A percentile compares a stretch with the other conserved stretches of the same genome.
These are phyloP conservation scores for Ustilago lituana DNA, from an alignment of 1,284 basidiomycete genomes.

Conservation along the genomic window DNA sequence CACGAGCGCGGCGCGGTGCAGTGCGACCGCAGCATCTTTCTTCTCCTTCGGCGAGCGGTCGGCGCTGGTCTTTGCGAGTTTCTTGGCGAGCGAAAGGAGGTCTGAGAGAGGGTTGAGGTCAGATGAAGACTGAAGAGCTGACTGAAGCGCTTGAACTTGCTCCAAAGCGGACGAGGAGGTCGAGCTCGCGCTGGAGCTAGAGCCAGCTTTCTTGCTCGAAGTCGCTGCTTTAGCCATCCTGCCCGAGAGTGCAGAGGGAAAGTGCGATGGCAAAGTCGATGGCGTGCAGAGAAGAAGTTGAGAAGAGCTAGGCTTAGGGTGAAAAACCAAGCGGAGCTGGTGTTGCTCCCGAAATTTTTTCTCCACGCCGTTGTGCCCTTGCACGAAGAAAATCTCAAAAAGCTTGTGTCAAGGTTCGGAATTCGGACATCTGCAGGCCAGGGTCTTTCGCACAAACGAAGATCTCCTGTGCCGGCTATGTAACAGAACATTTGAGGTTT, in stretches of 20 bases:
- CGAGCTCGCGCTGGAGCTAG: slow-evolving; percentile 8
- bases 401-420: slow-evolving; percentile 6
- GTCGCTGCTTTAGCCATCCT: slow-evolving; percentile 16
- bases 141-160: slow-evolving; percentile 41
- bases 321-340: not conserved
- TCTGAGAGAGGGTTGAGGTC: slow-evolving; percentile 61
- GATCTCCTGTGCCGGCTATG: too few species aligned
- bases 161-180: slow-evolving; percentile 13
- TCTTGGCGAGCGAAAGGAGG: slow-evolving; percentile 44
- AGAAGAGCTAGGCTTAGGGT: not conserved
- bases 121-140: slow-evolving; percentile 45
- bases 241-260: not conserved
- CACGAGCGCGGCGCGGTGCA: slow-evolving; percentile 31
- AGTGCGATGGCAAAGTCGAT: too few species aligned
- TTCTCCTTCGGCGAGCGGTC: slow-evolving; percentile 22
- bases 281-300: too few species aligned
- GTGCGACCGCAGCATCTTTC: slow-evolving; percentile 29
- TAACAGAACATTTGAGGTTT: too few species aligned
- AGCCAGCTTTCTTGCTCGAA: slow-evolving; percentile 22
- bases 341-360: slow-evolving; percentile 24
- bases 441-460: not conserved
- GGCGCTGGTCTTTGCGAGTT: slow-evolving; percentile 15
- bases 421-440: slow-evolving; percentile 8
- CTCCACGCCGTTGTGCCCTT: too few species aligned
- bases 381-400: too few species aligned